These are phyloP conservation scores for Spathaspora boniae DNA, from an alignment of 805 yeast genomes.

Conservation along the genomic window DNA sequence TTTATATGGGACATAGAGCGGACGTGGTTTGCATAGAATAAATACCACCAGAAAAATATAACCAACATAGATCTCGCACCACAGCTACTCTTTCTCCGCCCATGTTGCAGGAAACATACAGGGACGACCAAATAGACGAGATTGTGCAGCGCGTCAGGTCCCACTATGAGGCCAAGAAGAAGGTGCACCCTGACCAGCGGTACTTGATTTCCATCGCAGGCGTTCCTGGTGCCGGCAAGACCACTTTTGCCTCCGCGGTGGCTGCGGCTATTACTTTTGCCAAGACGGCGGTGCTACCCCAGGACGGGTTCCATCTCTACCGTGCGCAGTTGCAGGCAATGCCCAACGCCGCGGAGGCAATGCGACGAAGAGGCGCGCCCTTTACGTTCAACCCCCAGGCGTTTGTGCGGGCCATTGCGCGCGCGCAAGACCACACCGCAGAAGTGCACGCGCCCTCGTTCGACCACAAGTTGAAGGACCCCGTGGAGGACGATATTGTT, in stretches of 20 bases:
- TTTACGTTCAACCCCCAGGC: conserved; percentile 68
- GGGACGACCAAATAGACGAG: conserved; percentile 8
- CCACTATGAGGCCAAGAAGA: conserved; percentile 3
- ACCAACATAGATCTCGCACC: not conserved
- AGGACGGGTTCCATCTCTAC: conserved; percentile 40
- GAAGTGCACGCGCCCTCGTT: conserved; percentile 56
- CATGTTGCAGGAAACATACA: not conserved
- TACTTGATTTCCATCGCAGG: conserved; percentile 61
- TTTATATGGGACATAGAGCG: no score
- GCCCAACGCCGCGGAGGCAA: conserved; percentile 54
- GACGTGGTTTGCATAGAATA: no score
- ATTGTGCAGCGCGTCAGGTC: conserved; percentile 4
- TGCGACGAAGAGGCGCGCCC: conserved; percentile 76
- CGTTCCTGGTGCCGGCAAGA: conserved; percentile 83
- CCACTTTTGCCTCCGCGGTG: conserved; percentile 56
- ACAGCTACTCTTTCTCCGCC: not conserved
- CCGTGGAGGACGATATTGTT: conserved; percentile 49
- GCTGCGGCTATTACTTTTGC: conserved; percentile 21
- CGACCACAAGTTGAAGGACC: conserved; percentile 73
- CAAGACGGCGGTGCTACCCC: conserved; percentile 27
- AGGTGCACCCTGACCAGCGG: conserved; percentile 1
- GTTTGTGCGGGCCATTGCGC: conserved; percentile 22
- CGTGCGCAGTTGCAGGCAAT: conserved; percentile 34
- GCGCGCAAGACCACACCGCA: conserved; percentile 13
- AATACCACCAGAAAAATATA: not conserved